Evolutionary conservation across 208 protist genomes (phyloP).

Genomic region (Histomonas meleagridis): DNA sequence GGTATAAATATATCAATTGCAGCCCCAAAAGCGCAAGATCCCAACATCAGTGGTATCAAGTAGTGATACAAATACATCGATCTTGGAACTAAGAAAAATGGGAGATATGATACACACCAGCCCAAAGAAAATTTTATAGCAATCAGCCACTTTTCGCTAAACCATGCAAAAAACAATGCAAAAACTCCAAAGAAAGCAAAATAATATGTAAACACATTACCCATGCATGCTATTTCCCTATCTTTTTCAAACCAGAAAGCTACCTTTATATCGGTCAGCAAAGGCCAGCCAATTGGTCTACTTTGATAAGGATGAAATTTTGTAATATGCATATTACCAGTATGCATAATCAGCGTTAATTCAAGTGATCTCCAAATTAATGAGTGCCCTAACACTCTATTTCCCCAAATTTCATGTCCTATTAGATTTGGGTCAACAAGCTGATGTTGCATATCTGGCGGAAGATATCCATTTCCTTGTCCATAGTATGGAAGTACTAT

Average conservation of each 20-base stretch:
- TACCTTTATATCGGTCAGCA: neutral
- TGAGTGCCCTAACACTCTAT: neutral
- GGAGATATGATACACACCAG: slow-evolving; percentile 14
- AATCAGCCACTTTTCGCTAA: neutral
- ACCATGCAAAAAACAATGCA: neutral
- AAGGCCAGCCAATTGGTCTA: neutral
- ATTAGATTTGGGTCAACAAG: neutral
- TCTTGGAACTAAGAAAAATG: slow-evolving; percentile 12
- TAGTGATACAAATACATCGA: slow-evolving; percentile 31
- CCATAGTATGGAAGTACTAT: neutral
- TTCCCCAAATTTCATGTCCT: neutral
- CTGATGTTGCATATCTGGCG: neutral
- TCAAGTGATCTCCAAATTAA: neutral
- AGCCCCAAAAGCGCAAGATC: neutral
- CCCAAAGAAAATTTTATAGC: neutral
- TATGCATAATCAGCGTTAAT: neutral
- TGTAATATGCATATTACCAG: slow-evolving; percentile 18
- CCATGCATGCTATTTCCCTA: neutral
- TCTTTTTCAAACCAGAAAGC: neutral
- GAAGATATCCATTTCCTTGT: neutral
- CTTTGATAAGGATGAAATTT: slow-evolving; percentile 30
- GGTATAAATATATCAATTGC: neutral
- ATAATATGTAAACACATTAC: slow-evolving; percentile 34
- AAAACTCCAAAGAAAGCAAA: neutral
- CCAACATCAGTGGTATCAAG: slow-evolving; percentile 15